phyloP scores from a whole-genome alignment of 306 rosid genomes.

The Albizia julibrissin region DNA sequence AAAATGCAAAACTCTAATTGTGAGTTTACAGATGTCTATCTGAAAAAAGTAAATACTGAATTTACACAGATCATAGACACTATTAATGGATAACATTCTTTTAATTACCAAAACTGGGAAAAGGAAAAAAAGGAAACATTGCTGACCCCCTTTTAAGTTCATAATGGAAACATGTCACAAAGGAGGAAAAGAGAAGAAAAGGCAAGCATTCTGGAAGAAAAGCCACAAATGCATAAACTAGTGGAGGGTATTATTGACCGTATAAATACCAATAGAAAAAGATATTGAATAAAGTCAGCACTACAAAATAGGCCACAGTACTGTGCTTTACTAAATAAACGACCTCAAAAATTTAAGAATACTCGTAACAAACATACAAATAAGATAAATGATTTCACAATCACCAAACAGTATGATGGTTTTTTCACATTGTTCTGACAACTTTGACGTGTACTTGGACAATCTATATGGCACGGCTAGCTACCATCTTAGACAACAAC shows the following conservation, averaged over 20 bases:
- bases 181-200: background rate
- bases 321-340: background rate
- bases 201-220: conserved; percentile 7
- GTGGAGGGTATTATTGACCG: background rate
- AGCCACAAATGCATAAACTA: background rate
- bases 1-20: background rate
- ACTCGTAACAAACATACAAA: background rate
- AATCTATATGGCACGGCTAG: background rate
- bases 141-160: conserved; percentile 15
- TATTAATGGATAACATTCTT: background rate
- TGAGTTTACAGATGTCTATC: background rate
- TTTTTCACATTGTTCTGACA: conserved; percentile 26
- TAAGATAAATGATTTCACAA: conserved; percentile 1
- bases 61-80: background rate
- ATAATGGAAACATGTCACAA: background rate
- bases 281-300: conserved; percentile 8
- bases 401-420: background rate
- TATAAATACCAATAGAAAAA: conserved; percentile 15
- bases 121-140: background rate
- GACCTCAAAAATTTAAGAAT: background rate
- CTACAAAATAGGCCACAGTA: background rate
- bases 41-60: background rate
- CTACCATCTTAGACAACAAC: conserved; percentile 20
- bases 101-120: background rate
- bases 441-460: background rate